These are phyloP conservation scores for Zasmidium angulare DNA, from an alignment of 2,329 filamentous ascomycete species.

Conservation along the genomic window DNA sequence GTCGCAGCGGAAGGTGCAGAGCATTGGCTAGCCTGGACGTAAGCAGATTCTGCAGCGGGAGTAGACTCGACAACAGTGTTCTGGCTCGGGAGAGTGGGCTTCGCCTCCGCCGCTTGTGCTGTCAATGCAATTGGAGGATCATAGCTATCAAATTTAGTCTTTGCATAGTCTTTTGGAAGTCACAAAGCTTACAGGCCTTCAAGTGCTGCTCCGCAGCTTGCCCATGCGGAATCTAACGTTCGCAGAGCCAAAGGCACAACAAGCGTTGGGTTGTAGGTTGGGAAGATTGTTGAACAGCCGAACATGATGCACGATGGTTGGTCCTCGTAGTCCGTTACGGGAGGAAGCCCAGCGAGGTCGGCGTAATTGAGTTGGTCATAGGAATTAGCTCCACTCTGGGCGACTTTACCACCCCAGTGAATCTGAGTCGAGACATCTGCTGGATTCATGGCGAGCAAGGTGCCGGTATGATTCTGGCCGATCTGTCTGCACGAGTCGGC, in stretches of 20 bases:
- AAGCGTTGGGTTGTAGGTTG: conserved; percentile 14
- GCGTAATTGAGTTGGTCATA: conserved; percentile 13
- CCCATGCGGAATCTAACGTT: conserved; percentile 16
- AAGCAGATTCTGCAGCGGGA: background rate
- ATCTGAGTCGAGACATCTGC: conserved; percentile 14
- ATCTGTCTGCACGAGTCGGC: conserved; percentile 12
- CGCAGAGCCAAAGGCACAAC: conserved; percentile 13
- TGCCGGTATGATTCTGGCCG: conserved; percentile 9
- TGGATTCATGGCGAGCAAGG: conserved; percentile 16
- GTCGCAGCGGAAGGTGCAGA: background rate
- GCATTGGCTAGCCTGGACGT: background rate
- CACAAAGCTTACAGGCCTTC: conserved; percentile 11
- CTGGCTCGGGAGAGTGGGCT: background rate
- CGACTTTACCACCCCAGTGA: conserved; percentile 11
- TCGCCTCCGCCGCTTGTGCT: background rate
- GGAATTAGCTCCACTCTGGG: background rate
- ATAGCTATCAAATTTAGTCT: background rate
- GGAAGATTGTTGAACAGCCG: conserved; percentile 16
- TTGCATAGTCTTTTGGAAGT: background rate
- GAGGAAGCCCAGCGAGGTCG: conserved; percentile 13
- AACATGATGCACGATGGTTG: conserved; percentile 17
- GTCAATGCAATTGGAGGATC: conserved; percentile 5
- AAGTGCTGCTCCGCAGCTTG: conserved; percentile 7
- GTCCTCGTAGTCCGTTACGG: conserved; percentile 9
- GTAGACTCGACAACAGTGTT: background rate